Percentiles rank a stretch among this genome's conserved stretches.
These are phyloP conservation scores for Vairimorpha necatrix DNA, from an alignment of 371 early-diverging fungal species.

Conservation along the genomic window DNA sequence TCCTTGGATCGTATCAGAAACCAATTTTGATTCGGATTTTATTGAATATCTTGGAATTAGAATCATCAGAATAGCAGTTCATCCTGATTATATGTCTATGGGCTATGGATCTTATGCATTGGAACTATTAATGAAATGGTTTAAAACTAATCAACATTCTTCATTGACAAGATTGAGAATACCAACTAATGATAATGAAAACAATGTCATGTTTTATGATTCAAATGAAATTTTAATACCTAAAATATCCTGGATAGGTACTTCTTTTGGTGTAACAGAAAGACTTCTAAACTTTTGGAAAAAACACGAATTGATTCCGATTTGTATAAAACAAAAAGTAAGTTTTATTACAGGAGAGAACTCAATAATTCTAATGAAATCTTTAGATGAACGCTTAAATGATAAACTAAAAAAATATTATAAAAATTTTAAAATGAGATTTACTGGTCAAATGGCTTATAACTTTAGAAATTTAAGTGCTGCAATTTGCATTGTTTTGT, in stretches of 20 bases:
- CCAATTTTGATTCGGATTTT: constrained; percentile 90
- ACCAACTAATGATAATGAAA: constrained; percentile 69
- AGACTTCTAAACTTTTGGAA: constrained; percentile 90
- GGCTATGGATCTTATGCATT: constrained; percentile 87
- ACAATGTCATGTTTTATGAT: constrained; percentile 73
- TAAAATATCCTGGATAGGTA: constrained; percentile 84
- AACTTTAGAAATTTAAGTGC: constrained; percentile 7
- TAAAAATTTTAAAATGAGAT: constrained; percentile 26
- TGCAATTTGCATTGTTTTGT: constrained; percentile 13
- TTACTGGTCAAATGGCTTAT: constrained; percentile 16
- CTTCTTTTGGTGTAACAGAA: constrained; percentile 84
- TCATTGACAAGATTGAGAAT: neutral
- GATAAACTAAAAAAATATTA: constrained; percentile 3
- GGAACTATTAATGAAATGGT: constrained; percentile 72
- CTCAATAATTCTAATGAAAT: constrained; percentile 81
- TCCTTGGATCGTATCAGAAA: constrained; percentile 87
- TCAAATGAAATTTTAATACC: constrained; percentile 70
- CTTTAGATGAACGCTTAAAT: neutral
- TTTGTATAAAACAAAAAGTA: constrained; percentile 87
- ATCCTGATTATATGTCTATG: constrained; percentile 90
- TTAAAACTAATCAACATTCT: constrained; percentile 70
- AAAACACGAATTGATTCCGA: constrained; percentile 76
- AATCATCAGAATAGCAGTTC: constrained; percentile 97
- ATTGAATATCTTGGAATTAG: constrained; percentile 83
- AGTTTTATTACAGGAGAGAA: constrained; percentile 95